Base-by-base conservation (phyloP, 75 land plant genomes). In the Selaginella tamariscina region DNA sequence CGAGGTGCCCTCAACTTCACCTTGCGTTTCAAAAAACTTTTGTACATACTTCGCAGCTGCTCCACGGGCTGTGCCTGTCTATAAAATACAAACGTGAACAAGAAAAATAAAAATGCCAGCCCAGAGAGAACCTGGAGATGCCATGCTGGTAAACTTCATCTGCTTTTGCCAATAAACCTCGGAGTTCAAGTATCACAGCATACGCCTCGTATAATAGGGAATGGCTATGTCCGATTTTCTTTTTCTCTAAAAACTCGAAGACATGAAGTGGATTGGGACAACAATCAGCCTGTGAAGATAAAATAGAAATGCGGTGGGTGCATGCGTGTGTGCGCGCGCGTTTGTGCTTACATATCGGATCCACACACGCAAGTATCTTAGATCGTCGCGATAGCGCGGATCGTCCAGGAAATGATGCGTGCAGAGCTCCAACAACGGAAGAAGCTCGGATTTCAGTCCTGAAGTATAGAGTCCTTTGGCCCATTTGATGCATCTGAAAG, bases 21-120 rank as follows among this genome's bases (percentile, higher is more conserved):
- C 74, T 83, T 68, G 18, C 88, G 81, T 18, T 76, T 66, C 13
- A 88, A 67, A 70, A 94, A 94, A 39, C 70, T 26, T 30, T 54
- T 29, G 32, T 82, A 72, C 68, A 79, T 78, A 54, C 73, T 71
- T 72, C 82, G 70, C 77, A 94, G 55, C 49, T 65, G 55, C 32
- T 76, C 80, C 31, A 86, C 31, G 0, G 98, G 98, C 67, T 86
- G 77, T 0, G 96, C 91, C 29, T 82, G 79, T 70, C 98, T 93
- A 70, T 28, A 24, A 24, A 29, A 71, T 24, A 2, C 22, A 15
- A 55, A 31, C 8, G 5, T 2, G 22, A 54, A 22, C 27, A 28
- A 65, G 11, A 31, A 65, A 18, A 18, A 28, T 65, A 2, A 29
- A 28, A 65, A 20, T 33, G 55, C 0, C 20, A 27, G 66, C 2